Percentiles rank a stretch among this genome's conserved stretches.
Conservation (phyloP, 805 yeast species). For the Kodamaea jinghongensis region DNA sequence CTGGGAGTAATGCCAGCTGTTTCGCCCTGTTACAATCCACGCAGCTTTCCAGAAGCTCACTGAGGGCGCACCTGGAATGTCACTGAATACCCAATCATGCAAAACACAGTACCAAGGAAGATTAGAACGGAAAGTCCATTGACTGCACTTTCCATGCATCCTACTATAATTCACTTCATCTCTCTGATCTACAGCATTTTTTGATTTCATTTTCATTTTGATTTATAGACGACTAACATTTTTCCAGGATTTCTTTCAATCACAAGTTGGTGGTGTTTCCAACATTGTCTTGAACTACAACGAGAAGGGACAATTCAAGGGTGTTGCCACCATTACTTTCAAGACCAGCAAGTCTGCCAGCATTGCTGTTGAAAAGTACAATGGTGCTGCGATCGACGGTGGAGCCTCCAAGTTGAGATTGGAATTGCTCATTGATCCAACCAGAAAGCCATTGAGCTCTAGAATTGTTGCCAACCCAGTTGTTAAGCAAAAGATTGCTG, state of each 20-base stretch:
- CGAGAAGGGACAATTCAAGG: constrained; percentile 85
- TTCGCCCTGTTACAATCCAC: too few relatives aligned
- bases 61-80: too few relatives aligned
- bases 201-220: too few relatives aligned
- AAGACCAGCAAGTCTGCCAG: constrained; percentile 65
- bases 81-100: too few relatives aligned
- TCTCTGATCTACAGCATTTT: too few relatives aligned
- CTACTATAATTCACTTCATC: too few relatives aligned
- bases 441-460: constrained; percentile 67
- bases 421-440: constrained; percentile 85
- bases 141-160: too few relatives aligned
- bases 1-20: too few relatives aligned
- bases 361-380: constrained; percentile 76
- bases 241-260: constrained; percentile 78
- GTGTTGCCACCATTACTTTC: constrained; percentile 86
- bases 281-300: constrained; percentile 74
- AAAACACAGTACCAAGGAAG: too few relatives aligned
- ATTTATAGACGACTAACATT: constrained; percentile 6
- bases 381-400: constrained; percentile 91
- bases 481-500: constrained; percentile 17
- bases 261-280: constrained; percentile 82
- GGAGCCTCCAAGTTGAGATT: constrained; percentile 73
- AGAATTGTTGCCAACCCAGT: constrained; percentile 60
- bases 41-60: too few relatives aligned
- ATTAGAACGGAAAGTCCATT: too few relatives aligned